A percentile compares a stretch with the other conserved stretches of the same genome.
Evolutionary conservation across 208 protist species (phyloP).

Genomic region (Crithidia thermophila): DNA sequence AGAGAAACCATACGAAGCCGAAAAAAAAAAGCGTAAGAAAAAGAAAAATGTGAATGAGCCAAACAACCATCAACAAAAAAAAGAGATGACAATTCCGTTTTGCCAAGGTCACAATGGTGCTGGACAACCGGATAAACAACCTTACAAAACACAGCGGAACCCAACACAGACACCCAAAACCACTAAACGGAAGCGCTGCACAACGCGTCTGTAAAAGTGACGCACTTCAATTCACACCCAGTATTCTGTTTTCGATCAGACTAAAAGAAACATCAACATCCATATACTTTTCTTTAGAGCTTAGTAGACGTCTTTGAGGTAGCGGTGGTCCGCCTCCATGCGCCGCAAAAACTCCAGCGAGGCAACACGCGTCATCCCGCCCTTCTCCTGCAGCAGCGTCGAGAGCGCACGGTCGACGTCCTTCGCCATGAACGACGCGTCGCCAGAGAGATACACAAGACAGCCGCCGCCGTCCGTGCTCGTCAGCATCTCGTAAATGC

Average conservation of each 20-base stretch:
- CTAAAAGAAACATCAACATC: not conserved
- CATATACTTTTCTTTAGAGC: not conserved
- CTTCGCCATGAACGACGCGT: conserved; percentile 92
- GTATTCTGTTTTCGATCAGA: not conserved
- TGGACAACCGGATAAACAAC: too few relatives aligned
- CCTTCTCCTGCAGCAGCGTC: conserved; percentile 63
- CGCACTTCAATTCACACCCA: too few relatives aligned
- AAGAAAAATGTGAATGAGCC: too few relatives aligned
- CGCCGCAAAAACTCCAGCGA: conserved; percentile 75
- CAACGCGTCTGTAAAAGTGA: too few relatives aligned
- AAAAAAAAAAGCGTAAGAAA: too few relatives aligned
- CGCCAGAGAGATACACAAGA: conserved; percentile 90
- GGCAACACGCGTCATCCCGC: conserved; percentile 53
- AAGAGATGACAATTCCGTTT: too few relatives aligned
- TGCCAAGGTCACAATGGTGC: too few relatives aligned
- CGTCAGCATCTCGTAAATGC: conserved; percentile 52
- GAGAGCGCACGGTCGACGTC: conserved; percentile 89
- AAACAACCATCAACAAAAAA: too few relatives aligned
- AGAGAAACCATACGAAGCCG: too few relatives aligned
- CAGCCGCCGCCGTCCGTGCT: conserved; percentile 38
- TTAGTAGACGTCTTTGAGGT: conserved; percentile 94
- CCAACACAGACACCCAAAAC: too few relatives aligned
- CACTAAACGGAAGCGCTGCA: too few relatives aligned
- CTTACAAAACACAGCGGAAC: too few relatives aligned
- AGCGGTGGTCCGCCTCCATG: conserved; percentile 78